Conservation (phyloP, 768 basidiomycete genomes). For the Tylopilus plumbeoviolaceoides region DNA sequence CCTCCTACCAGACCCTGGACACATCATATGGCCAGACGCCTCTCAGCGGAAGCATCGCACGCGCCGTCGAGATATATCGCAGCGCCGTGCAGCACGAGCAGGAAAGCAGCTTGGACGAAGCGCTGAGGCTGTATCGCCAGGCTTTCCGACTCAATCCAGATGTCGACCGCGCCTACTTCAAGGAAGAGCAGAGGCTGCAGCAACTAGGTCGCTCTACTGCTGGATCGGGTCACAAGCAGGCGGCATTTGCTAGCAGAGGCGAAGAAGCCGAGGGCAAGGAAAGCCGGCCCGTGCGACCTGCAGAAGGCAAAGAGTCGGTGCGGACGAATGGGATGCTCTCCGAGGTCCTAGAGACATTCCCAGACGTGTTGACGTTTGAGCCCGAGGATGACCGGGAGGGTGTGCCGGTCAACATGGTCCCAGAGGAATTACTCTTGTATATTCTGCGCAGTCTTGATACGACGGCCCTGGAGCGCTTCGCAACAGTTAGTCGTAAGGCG, state of each 20-base stretch:
- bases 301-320: conserved; percentile 26
- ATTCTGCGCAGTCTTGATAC: conserved; percentile 67
- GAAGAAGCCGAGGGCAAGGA: conserved; percentile 61
- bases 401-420: conserved; percentile 54
- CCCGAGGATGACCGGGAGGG: conserved; percentile 65
- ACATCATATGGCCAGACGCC: conserved; percentile 25
- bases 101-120: conserved; percentile 68
- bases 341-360: conserved; percentile 46
- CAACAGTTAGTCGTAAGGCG: conserved; percentile 65
- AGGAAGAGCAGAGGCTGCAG: conserved; percentile 42
- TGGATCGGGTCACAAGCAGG: conserved; percentile 60
- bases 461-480: conserved; percentile 74
- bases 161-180: conserved; percentile 69
- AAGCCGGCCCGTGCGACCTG: conserved; percentile 62
- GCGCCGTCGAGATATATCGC: conserved; percentile 64
- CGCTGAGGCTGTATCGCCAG: conserved; percentile 69
- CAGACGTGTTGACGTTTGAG: conserved; percentile 49
- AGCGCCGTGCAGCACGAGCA: conserved; percentile 73
- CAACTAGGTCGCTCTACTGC: conserved; percentile 4
- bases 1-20: conserved; percentile 14
- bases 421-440: conserved; percentile 70
- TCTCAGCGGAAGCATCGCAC: conserved; percentile 35
- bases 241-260: conserved; percentile 74
- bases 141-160: conserved; percentile 75
- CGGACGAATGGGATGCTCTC: conserved; percentile 41